Conservation (phyloP, 1,139 yeast species). For the Yamadazyma spencermartinsiae region DNA sequence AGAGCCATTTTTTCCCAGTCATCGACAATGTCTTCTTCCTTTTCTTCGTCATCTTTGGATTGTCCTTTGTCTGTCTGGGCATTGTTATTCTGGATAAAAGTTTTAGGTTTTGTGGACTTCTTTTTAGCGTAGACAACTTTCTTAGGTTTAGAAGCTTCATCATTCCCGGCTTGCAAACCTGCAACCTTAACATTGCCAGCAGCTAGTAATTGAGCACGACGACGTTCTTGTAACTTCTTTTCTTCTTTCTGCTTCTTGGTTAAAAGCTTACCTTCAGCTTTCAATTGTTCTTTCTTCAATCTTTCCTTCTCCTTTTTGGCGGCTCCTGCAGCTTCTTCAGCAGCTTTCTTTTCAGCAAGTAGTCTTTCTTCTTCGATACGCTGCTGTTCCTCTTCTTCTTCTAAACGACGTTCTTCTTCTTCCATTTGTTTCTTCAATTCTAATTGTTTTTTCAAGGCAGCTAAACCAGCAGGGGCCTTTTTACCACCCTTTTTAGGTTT, state of each 20-base stretch:
- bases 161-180: slow-evolving; percentile 54
- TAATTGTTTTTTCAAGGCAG: slow-evolving; percentile 80
- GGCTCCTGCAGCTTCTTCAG: slow-evolving; percentile 68
- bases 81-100: slow-evolving; percentile 25
- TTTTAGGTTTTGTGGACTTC: slow-evolving; percentile 52
- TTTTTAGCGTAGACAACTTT: slow-evolving; percentile 76
- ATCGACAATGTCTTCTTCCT: slow-evolving; percentile 57
- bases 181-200: slow-evolving; percentile 75
- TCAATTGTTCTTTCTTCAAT: slow-evolving; percentile 73
- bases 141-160: slow-evolving; percentile 60
- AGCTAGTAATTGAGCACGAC: slow-evolving; percentile 76
- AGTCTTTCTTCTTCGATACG: slow-evolving; percentile 61
- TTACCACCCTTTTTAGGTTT: slow-evolving; percentile 59
- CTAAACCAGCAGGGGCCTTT: slow-evolving; percentile 76
- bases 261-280: slow-evolving; percentile 88
- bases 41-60: slow-evolving; percentile 37
- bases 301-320: slow-evolving; percentile 82
- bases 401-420: slow-evolving; percentile 63
- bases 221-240: slow-evolving; percentile 79
- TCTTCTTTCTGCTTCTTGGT: slow-evolving; percentile 96
- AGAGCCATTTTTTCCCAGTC: slow-evolving; percentile 64
- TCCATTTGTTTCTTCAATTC: slow-evolving; percentile 84
- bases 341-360: slow-evolving; percentile 64
- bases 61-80: slow-evolving; percentile 19
- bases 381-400: slow-evolving; percentile 69